phyloP scores from a whole-genome alignment of 2,329 filamentous ascomycete species.

The Fusarium multiceps region DNA sequence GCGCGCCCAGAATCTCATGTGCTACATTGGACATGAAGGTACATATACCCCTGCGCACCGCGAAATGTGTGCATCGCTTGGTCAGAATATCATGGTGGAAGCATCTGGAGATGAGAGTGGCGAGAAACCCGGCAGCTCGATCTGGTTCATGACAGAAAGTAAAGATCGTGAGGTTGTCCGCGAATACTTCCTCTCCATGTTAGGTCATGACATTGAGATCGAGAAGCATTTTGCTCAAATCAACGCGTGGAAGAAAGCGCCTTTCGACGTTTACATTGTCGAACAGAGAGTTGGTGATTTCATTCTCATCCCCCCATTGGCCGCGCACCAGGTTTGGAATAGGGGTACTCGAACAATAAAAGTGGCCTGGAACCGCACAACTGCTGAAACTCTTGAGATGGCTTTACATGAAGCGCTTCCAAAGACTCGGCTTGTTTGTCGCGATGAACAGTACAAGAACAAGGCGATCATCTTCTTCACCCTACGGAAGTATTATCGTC shows the following conservation, averaged over 20 bases:
- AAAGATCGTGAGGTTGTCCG: slow-evolving; percentile 91
- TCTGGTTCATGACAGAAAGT: slow-evolving; percentile 99
- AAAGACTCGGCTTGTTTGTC: slow-evolving; percentile 88
- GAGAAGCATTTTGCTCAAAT: slow-evolving; percentile 97
- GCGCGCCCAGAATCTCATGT: slow-evolving; percentile 97
- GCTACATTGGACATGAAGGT: slow-evolving; percentile 96
- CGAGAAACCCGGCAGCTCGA: slow-evolving; percentile 85
- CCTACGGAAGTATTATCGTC: slow-evolving; percentile 79
- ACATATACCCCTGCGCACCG: slow-evolving; percentile 95
- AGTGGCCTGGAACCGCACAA: slow-evolving; percentile 97
- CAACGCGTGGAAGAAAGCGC: slow-evolving; percentile 94
- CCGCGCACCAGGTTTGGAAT: slow-evolving; percentile 98
- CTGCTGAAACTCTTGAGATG: slow-evolving; percentile 87
- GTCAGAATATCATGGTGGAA: slow-evolving; percentile 99
- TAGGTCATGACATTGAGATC: slow-evolving; percentile 96
- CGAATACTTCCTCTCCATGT: slow-evolving; percentile 91
- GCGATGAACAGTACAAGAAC: slow-evolving; percentile 99
- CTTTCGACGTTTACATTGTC: slow-evolving; percentile 91
- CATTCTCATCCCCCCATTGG: slow-evolving; percentile 90
- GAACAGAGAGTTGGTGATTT: slow-evolving; percentile 93
- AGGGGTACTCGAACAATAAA: slow-evolving; percentile 96
- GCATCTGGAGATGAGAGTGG: slow-evolving; percentile 78
- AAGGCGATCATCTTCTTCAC: slow-evolving; percentile 95
- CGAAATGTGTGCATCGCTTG: slow-evolving; percentile 96
- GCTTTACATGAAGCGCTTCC: slow-evolving; percentile 89